phyloP scores from a whole-genome alignment of 2,329 filamentous ascomycete species.

The Verticillium dahliae region DNA sequence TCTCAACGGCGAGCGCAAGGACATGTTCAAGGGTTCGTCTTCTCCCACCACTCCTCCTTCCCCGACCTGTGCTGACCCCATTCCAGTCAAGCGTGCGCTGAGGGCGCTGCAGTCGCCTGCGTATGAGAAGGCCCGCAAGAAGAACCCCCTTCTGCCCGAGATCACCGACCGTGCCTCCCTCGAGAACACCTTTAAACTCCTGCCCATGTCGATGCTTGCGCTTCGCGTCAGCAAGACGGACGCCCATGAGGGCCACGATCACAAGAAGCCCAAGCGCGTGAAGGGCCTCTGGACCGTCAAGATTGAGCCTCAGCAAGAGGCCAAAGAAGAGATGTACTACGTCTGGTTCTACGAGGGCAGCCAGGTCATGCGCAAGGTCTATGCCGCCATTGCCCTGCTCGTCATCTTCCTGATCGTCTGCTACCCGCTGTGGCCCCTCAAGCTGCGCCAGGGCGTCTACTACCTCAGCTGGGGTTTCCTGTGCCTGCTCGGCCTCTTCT shows the following conservation, averaged over 20 bases:
- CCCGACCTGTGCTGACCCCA: neutral
- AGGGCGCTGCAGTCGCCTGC: slow-evolving; percentile 82
- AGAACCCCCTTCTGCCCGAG: slow-evolving; percentile 82
- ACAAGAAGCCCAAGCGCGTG: slow-evolving; percentile 77
- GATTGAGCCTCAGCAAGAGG: slow-evolving; percentile 94
- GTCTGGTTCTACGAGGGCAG: slow-evolving; percentile 94
- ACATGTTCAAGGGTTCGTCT: slow-evolving; percentile 83
- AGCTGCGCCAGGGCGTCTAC: slow-evolving; percentile 89
- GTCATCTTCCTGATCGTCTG: slow-evolving; percentile 84
- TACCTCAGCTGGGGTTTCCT: slow-evolving; percentile 94
- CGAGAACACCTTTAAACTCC: slow-evolving; percentile 89
- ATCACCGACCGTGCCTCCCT: slow-evolving; percentile 84
- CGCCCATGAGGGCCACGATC: slow-evolving; percentile 67
- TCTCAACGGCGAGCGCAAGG: slow-evolving; percentile 91
- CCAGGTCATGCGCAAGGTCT: slow-evolving; percentile 89
- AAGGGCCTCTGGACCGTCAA: slow-evolving; percentile 96
- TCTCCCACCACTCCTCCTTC: neutral
- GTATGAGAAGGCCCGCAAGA: slow-evolving; percentile 82
- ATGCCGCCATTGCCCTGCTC: slow-evolving; percentile 75
- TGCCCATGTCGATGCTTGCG: slow-evolving; percentile 89
- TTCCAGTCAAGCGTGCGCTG: slow-evolving; percentile 85
- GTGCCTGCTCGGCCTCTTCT: slow-evolving; percentile 85
- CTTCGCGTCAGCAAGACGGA: slow-evolving; percentile 82
- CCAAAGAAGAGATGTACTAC: slow-evolving; percentile 82
- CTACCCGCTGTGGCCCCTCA: slow-evolving; percentile 93